Conservation (phyloP, 108 stramenopile species). For the Thalassiosira profunda region DNA sequence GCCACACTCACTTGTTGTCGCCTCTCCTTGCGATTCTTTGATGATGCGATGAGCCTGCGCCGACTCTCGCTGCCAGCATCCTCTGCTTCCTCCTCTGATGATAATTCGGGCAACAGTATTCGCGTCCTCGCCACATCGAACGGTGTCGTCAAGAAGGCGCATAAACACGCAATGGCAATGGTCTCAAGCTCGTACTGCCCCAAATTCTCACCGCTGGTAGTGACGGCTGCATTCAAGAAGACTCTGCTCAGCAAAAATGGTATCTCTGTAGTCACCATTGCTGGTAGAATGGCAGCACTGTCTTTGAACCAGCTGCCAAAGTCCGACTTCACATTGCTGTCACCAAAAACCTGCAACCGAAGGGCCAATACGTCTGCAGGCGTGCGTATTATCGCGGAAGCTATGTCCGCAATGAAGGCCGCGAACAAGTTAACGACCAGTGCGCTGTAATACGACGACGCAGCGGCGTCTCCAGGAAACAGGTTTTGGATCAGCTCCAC, state of each 20-base stretch:
- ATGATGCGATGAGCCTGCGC: conserved; percentile 27
- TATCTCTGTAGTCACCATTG: conserved; percentile 51
- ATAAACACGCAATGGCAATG: conserved; percentile 61
- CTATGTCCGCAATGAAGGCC: conserved; percentile 72
- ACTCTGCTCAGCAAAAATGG: conserved; percentile 78
- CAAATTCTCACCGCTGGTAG: conserved; percentile 64
- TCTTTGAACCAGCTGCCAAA: conserved; percentile 78
- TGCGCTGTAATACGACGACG: conserved; percentile 12
- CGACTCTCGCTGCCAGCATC: not conserved
- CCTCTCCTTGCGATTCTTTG: conserved; percentile 33
- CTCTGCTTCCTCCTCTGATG: conserved; percentile 36
- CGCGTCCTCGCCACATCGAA: conserved; percentile 88
- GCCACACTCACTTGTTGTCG: conserved; percentile 40
- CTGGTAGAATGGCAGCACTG: conserved; percentile 62
- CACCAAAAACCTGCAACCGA: conserved; percentile 65
- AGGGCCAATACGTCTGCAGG: conserved; percentile 78
- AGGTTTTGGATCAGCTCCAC: conserved; percentile 9
- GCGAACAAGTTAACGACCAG: conserved; percentile 44
- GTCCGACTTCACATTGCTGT: conserved; percentile 44
- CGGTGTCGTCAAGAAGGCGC: conserved; percentile 83
- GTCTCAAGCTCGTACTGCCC: conserved; percentile 70
- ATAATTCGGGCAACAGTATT: conserved; percentile 63
- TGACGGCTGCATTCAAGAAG: conserved; percentile 62
- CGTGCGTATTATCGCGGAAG: conserved; percentile 68
- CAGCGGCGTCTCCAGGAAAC: not conserved